A percentile compares a stretch with the other conserved stretches of the same genome.
Evolutionary conservation across 495 filamentous ascomycete genomes (phyloP).

Genomic region (Umbilicaria muhlenbergii): DNA sequence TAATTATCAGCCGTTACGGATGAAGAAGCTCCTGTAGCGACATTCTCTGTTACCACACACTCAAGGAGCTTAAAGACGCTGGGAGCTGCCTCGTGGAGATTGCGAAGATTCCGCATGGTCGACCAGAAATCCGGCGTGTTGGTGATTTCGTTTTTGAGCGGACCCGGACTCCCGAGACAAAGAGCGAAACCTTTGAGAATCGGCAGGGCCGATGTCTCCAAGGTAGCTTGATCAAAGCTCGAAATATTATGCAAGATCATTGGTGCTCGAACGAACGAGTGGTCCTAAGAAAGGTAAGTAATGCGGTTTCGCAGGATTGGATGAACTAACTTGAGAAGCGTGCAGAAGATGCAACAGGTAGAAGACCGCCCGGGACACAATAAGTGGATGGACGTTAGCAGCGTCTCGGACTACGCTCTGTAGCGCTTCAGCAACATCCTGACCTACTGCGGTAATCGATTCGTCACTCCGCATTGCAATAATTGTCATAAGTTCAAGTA

Average conservation of each 20-base stretch:
- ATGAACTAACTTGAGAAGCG: constrained; percentile 64
- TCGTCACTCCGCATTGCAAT: constrained; percentile 62
- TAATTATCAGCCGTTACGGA: constrained; percentile 93
- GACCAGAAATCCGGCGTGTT: constrained; percentile 97
- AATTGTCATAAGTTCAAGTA: constrained; percentile 77
- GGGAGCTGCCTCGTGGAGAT: constrained; percentile 48
- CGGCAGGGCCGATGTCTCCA: constrained; percentile 59
- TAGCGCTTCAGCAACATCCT: constrained; percentile 60
- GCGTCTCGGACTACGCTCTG: constrained; percentile 72
- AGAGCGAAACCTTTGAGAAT: constrained; percentile 63
- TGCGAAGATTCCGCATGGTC: constrained; percentile 61
- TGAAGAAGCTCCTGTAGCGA: constrained; percentile 32
- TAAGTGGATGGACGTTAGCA: constrained; percentile 56
- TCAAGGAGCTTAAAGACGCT: constrained; percentile 75
- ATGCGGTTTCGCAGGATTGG: background rate
- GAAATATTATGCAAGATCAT: constrained; percentile 85
- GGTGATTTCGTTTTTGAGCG: constrained; percentile 79
- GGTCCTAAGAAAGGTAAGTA: constrained; percentile 43
- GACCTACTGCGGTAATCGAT: constrained; percentile 57
- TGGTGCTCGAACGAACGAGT: constrained; percentile 83
- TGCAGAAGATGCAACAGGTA: constrained; percentile 76
- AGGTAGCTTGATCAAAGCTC: constrained; percentile 58
- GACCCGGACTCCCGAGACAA: constrained; percentile 60
- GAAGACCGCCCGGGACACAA: constrained; percentile 68
- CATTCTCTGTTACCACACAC: constrained; percentile 39